Base-by-base conservation (phyloP, 768 basidiomycete genomes). In the Trametes villosa region DNA sequence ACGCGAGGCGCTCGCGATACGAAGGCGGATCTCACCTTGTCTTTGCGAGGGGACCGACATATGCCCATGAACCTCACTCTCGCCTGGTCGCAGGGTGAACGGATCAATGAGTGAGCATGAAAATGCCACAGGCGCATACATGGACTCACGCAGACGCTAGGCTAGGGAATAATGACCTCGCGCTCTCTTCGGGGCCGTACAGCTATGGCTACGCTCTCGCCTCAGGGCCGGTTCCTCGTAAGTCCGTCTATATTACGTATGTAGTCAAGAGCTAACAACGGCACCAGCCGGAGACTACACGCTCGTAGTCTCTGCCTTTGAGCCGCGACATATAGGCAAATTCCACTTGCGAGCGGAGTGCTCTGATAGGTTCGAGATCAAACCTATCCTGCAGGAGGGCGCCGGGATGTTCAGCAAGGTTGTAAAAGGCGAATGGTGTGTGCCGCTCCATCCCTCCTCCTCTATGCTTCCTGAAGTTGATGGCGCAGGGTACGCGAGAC, bases 381-480 rank as follows among this genome's bases (percentile, higher is more conserved):
- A 76, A 49, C 65, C 84, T 0, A 88, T 97, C 24, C 85, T 88
- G 0, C 84, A 88, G 58, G 96, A 98, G 75, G 95, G 94, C 0
- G 92, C 94, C 0, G 96, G 95, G 0, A 92, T 97, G 94, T 96
- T 89, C 70, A 75, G 74, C 22, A 88, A 91, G 65, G 69, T 79
- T 0, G 65, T 89, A 2, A 81, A 77, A n/a, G 94, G 92, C 4
- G 75, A 79, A 38, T 98, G 96, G 96, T 92, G 62, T 52, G 83
- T 71, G 18, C 1, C 9, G 8, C 66, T 12, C 2, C 34, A 29
- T 13, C 51, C n/a, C 41, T 11, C 17, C 31, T 61, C 2, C 20
- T 8, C 12, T n/a, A 27, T 3, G 22, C 22, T n/a, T 9, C 0
- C 50, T 20, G 13, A 56, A 45, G 18, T n/a, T 54, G 9, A 1